These are phyloP conservation scores for Desmodesmus armatus DNA, from an alignment of 139 green algal species.

Conservation along the genomic window DNA sequence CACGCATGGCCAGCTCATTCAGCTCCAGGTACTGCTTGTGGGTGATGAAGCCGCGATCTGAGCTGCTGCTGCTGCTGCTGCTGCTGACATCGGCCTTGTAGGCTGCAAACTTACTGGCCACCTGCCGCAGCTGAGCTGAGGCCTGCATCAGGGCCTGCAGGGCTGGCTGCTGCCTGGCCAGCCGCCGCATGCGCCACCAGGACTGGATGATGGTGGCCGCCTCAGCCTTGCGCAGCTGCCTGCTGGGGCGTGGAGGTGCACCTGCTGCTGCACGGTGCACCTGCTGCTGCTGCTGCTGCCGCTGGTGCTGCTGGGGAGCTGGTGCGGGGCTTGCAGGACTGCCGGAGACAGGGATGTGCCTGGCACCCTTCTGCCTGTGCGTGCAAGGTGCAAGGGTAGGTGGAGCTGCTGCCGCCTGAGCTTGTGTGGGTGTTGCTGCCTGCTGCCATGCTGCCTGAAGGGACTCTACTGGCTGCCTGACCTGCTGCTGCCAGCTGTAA, in stretches of 20 bases:
- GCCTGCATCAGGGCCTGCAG: not conserved
- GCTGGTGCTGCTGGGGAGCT: too few relatives aligned
- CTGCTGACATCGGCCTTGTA: not conserved
- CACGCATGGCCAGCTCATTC: slow-evolving; percentile 57
- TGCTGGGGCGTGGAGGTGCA: not conserved
- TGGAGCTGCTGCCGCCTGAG: slow-evolving; percentile 13
- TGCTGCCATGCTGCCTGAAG: too few relatives aligned
- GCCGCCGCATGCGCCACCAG: slow-evolving; percentile 34
- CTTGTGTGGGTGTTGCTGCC: too few relatives aligned
- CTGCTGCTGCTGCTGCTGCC: slow-evolving; percentile 32
- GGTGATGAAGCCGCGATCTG: not conserved
- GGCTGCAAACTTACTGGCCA: not conserved
- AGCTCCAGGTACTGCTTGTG: slow-evolving; percentile 55
- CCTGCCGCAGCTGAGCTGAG: not conserved
- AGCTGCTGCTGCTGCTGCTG: not conserved
- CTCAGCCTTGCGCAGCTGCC: not conserved
- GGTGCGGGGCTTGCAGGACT: too few relatives aligned
- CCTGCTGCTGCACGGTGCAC: not conserved
- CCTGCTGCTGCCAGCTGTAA: too few relatives aligned
- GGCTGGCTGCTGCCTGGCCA: slow-evolving; percentile 20
- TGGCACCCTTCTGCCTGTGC: too few relatives aligned
- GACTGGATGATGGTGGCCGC: slow-evolving; percentile 44
- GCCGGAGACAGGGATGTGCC: too few relatives aligned
- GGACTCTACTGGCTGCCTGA: too few relatives aligned
- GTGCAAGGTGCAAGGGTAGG: slow-evolving; percentile 11